Evolutionary conservation across 2,329 filamentous ascomycete species (phyloP), one percentile per base, ranked within the genome.

Genomic region (Sporothrix pallida): DNA sequence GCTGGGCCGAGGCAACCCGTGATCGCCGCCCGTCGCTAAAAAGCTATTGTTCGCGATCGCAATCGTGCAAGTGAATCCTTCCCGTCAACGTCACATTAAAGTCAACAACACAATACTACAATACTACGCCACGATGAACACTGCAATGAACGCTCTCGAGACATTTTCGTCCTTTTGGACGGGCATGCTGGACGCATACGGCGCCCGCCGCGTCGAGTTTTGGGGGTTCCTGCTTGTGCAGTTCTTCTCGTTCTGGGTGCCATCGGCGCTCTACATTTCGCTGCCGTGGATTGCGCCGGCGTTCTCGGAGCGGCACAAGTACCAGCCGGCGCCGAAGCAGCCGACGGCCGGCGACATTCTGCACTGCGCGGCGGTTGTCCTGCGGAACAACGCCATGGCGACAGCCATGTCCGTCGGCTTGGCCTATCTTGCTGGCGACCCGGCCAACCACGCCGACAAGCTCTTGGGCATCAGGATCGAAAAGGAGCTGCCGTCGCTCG

Each of bases 301-400:
- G 9, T 88, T 87, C 76, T 85, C 86, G 0, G 80, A 80, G 8
- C 81, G 81, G 4, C 87, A 89, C 81, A 89, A 88, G 77, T 84
- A 88, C 73, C 87, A 89, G 75, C 85, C 86, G 0, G 81, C 83
- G 0, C 83, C 83, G 0, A 85, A 84, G 69, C 86, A 87, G 76
- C 86, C 87, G 0, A 85, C 82, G 1, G 56, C 78, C 0, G 75
- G 77, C 2, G 85, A 88, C n/a, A 81, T 87, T 31, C 54, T 77
- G 1, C 81, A 84, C 75, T 87, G 86, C 72, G 76, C 83, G 52
- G 17, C 73, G 46, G 79, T 88, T 17, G 84, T 87, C 3, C 74
- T 83, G 2, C 83, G 83, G 72, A 88, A 88, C 79, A 86, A 87
- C 72, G 58, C 82, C 63, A 77, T 86, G 37, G 80, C 84, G 15